Base-by-base conservation (phyloP, 225 moss, liverwort and hornwort genomes). In the Sphagnum contortum region DNA sequence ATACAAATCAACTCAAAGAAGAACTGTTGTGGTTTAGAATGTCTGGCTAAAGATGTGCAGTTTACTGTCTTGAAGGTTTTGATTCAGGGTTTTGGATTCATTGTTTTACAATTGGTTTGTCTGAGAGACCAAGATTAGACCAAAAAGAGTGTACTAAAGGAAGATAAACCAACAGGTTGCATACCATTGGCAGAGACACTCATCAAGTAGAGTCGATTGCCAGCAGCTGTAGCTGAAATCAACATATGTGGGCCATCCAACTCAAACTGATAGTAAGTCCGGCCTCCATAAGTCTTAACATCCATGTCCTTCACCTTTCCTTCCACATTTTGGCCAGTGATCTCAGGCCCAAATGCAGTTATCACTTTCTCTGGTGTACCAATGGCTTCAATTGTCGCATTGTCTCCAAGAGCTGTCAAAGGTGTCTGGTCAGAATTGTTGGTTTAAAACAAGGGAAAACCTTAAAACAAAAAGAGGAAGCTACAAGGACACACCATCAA, bases 281-380 rank as follows among this genome's bases (percentile, higher is more conserved):
- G 83, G 11, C 85, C 91, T 5, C 64, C 76, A 14, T 87, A 73
- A 60, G 75, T 49, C 71, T 71, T 82, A 13, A 93, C 89, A 55
- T 83, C 88, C 80, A 84, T 98, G 69, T 83, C 83, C 68, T 93
- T 98, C 10, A 93, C 98, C 60, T 91, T 91, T 8, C 98, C 98
- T 79, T 98, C 98, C 13, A 93, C 91, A 48, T 91, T 92, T 55
- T 91, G 74, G 3, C 98, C 93, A 2, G 69, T 98, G 48, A 98
- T 75, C 75, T 98, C 98, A 9, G 98, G 98, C 63, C 98, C 98
- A 61, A 98, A 98, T 8, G 98, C 98, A 72, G 55, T 85, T 50
- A 98, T 98, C 29, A 98, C 98, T 65, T 75, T 90, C 64, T 98
- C 79, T 29, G 92, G 98, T 61, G 81, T 74, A 56, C 98, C 98